Evolutionary conservation across 202 grass and related monocot genomes (phyloP).

Genomic region (Cymbopogon flexuosus): DNA sequence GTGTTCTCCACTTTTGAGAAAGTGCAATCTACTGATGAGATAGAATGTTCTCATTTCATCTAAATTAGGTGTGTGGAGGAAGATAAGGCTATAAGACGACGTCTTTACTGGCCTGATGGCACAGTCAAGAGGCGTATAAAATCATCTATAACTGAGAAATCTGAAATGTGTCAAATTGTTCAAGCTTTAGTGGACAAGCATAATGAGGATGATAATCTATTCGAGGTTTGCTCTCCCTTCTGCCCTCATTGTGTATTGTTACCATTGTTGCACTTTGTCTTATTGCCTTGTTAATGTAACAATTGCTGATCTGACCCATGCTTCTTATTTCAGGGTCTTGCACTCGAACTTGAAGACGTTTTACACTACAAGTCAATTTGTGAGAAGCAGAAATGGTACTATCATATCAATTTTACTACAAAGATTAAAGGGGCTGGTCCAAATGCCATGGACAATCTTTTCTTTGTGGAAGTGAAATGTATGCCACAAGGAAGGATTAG

Average conservation of each 20-base stretch:
- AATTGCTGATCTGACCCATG: background rate
- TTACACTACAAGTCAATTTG: background rate
- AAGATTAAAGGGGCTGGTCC: background rate
- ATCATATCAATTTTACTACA: slow-evolving; percentile 30
- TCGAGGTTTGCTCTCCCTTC: background rate
- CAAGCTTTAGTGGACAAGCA: slow-evolving; percentile 26
- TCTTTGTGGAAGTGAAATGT: slow-evolving; percentile 29
- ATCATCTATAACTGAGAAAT: background rate
- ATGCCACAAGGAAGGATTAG: background rate
- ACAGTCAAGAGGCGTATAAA: background rate
- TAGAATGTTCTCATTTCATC: slow-evolving; percentile 21
- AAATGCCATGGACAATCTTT: background rate
- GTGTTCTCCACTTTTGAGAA: background rate
- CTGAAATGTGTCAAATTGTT: background rate
- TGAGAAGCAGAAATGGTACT: background rate
- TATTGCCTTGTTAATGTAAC: background rate
- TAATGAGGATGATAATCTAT: slow-evolving; percentile 2
- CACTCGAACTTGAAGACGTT: slow-evolving; percentile 15
- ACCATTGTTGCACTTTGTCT: background rate
- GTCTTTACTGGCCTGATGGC: slow-evolving; percentile 34
- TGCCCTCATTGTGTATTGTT: background rate
- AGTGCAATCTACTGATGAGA: background rate
- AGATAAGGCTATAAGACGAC: background rate
- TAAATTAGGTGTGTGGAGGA: slow-evolving; percentile 20
- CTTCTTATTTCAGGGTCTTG: slow-evolving; percentile 19